Evolutionary conservation across 208 protist genomes (phyloP).

Genomic region (Acanthamoeba triangularis): DNA sequence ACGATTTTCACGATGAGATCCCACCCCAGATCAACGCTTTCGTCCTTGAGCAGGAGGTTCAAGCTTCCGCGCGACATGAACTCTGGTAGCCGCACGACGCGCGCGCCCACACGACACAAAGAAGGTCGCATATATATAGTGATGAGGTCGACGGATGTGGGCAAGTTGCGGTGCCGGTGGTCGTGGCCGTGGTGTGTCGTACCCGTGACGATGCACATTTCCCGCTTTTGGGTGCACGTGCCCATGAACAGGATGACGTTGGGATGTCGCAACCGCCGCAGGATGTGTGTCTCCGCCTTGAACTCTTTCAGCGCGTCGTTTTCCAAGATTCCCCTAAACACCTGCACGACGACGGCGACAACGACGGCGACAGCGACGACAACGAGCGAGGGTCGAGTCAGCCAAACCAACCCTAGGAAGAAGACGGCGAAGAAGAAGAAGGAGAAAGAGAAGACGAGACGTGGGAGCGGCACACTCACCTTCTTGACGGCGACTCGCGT

Average conservation of each 20-base stretch:
- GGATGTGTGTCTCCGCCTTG: conserved; percentile 35
- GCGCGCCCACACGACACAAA: too few species aligned
- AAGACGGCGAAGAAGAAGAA: not conserved
- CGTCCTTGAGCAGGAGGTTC: conserved; percentile 2
- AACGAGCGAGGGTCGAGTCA: too few species aligned
- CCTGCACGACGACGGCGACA: not conserved
- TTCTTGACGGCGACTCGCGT: conserved; percentile 67
- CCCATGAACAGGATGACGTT: conserved; percentile 71
- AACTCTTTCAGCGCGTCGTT: conserved; percentile 18
- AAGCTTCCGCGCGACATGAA: conserved; percentile 56
- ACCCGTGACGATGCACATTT: conserved; percentile 54
- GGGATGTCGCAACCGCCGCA: conserved; percentile 31
- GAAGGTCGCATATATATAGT: not conserved
- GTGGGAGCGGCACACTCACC: not conserved
- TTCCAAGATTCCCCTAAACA: not conserved
- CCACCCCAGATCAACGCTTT: conserved; percentile 37
- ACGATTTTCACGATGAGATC: conserved; percentile 74
- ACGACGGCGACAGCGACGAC: not conserved
- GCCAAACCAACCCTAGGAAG: too few species aligned
- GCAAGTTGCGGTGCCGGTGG: too few species aligned
- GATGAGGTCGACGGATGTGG: not conserved
- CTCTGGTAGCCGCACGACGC: not conserved
- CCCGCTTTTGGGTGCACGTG: not conserved
- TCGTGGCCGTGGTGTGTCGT: not conserved
- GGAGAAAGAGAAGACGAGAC: too few species aligned